A percentile compares a stretch with the other conserved stretches of the same genome.
phyloP scores from a whole-genome alignment of 768 basidiomycete genomes.

The Podaxis sp. region DNA sequence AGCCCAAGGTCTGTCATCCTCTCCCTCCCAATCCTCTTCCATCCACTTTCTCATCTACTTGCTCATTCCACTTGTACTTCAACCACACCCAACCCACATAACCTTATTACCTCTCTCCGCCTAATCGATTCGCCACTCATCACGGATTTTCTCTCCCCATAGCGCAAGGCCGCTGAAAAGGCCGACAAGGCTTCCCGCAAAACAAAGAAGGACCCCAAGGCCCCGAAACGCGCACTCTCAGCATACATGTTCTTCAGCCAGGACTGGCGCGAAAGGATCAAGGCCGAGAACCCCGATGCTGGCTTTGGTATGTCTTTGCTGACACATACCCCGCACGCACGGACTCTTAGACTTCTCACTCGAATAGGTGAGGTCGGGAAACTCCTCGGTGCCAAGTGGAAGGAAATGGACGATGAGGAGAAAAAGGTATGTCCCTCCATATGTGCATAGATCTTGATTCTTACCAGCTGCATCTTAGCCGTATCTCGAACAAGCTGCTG shows the following conservation, averaged over 20 bases:
- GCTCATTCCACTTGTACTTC: slow-evolving; percentile 9
- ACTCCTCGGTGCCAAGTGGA: slow-evolving; percentile 95
- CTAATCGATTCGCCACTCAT: slow-evolving; percentile 11
- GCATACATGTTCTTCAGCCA: slow-evolving; percentile 99
- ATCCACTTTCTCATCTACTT: slow-evolving; percentile 4
- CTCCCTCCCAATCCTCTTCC: background rate
- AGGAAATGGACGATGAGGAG: slow-evolving; percentile 86
- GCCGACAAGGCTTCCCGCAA: slow-evolving; percentile 56
- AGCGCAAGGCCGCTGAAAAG: slow-evolving; percentile 79
- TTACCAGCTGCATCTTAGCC: slow-evolving; percentile 45
- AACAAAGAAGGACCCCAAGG: slow-evolving; percentile 74
- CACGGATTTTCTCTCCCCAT: slow-evolving; percentile 11
- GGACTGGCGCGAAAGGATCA: slow-evolving; percentile 94
- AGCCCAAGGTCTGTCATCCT: slow-evolving; percentile 50
- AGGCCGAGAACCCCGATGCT: slow-evolving; percentile 92
- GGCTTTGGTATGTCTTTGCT: slow-evolving; percentile 66
- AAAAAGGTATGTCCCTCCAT: slow-evolving; percentile 66
- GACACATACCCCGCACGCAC: slow-evolving; percentile 9
- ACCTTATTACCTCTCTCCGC: background rate
- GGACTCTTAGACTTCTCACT: slow-evolving; percentile 3
- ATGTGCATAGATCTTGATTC: background rate
- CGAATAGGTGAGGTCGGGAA: slow-evolving; percentile 84
- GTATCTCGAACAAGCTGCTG: slow-evolving; percentile 80
- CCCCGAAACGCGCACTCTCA: slow-evolving; percentile 89
- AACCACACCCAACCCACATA: background rate